Evolutionary conservation across 257 asterid genomes (phyloP).

Genomic region (Solanum rostratum): DNA sequence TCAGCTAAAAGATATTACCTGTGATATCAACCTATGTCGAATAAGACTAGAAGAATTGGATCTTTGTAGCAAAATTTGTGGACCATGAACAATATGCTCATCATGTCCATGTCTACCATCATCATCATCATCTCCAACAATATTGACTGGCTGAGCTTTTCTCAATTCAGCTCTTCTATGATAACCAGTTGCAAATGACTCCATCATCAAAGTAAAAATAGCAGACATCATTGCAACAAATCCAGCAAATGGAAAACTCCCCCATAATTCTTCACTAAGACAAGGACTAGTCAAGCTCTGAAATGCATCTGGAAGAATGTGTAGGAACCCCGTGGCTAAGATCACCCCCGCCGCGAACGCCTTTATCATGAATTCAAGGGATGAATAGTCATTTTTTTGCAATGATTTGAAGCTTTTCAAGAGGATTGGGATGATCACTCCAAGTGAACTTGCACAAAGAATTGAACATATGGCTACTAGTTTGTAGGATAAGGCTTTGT

Average conservation of each 20-base stretch:
- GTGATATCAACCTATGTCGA: slow-evolving; percentile 17
- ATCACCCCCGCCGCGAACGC: slow-evolving; percentile 22
- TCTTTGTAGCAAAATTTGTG: slow-evolving; percentile 2
- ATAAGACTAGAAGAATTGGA: slow-evolving; percentile 8
- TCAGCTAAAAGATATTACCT: slow-evolving; percentile 5
- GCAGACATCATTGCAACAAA: slow-evolving; percentile 21
- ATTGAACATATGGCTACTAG: slow-evolving; percentile 6
- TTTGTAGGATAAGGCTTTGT: slow-evolving; percentile 2
- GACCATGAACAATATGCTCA: neutral
- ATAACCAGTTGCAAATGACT: slow-evolving; percentile 9
- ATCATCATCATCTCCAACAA: neutral
- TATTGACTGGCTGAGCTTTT: slow-evolving; percentile 13
- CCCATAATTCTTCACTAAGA: neutral
- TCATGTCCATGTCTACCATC: neutral
- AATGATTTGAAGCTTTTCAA: slow-evolving; percentile 7
- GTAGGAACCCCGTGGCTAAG: slow-evolving; percentile 20
- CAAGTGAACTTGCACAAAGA: slow-evolving; percentile 6
- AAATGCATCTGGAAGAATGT: slow-evolving; percentile 20
- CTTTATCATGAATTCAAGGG: slow-evolving; percentile 10
- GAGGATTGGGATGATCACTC: slow-evolving; percentile 9
- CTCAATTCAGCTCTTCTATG: slow-evolving; percentile 9
- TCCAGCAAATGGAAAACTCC: slow-evolving; percentile 13
- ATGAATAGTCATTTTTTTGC: slow-evolving; percentile 6
- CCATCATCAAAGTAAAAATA: slow-evolving; percentile 14
- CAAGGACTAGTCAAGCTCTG: slow-evolving; percentile 8